These are phyloP conservation scores for Magnusiomyces clavatus DNA, from an alignment of 1,139 yeast genomes.

Conservation along the genomic window DNA sequence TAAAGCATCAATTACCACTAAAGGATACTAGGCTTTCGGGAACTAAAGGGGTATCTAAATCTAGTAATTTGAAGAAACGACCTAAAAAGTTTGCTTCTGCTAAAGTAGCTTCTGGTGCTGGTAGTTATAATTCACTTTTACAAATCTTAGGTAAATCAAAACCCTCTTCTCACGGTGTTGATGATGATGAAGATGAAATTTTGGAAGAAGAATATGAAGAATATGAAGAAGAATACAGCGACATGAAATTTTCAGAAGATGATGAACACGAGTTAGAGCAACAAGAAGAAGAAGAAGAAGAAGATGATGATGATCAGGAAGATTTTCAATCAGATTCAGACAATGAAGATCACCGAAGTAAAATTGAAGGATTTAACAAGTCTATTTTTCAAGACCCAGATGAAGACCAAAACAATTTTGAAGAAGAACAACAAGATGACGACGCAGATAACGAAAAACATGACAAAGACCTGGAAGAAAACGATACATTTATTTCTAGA, in stretches of 20 bases:
- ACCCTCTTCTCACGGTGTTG: not conserved
- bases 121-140: not conserved
- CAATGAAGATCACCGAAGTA: conserved; percentile 19
- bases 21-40: too few relatives aligned
- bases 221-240: conserved; percentile 10
- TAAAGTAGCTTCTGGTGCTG: not conserved
- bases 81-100: not conserved
- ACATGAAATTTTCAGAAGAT: not conserved
- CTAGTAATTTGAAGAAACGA: conserved; percentile 3
- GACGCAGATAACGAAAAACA: conserved; percentile 24
- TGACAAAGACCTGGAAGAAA: conserved; percentile 10
- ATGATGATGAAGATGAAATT: conserved; percentile 20
- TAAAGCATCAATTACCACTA: not conserved
- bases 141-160: conserved; percentile 1
- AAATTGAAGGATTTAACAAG: conserved; percentile 20
- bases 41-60: not conserved
- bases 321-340: conserved; percentile 6
- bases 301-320: conserved; percentile 12
- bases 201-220: conserved; percentile 4
- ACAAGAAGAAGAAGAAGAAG: conserved; percentile 22
- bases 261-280: conserved; percentile 1
- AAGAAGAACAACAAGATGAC: conserved; percentile 31
- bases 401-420: conserved; percentile 29
- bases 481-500: conserved; percentile 65
- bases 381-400: conserved; percentile 23